These are phyloP conservation scores for Pestalotiopsis sp. DNA, from an alignment of 2,329 filamentous ascomycete species.

Conservation along the genomic window DNA sequence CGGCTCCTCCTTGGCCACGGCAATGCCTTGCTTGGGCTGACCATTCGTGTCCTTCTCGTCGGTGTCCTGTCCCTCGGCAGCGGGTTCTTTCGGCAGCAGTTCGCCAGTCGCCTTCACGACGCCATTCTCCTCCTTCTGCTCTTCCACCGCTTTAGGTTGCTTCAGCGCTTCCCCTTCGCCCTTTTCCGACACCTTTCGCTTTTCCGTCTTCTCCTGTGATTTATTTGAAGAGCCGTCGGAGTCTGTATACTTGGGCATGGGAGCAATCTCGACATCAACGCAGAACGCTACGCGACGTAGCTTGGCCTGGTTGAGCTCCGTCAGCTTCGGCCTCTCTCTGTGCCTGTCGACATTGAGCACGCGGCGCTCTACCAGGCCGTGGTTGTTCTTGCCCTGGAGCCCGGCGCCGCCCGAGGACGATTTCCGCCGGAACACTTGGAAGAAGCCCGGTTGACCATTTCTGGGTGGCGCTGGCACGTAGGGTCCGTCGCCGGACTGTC, in stretches of 20 bases:
- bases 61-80: constrained; percentile 34
- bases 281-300: constrained; percentile 90
- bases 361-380: constrained; percentile 76
- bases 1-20: constrained; percentile 32
- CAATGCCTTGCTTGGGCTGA: constrained; percentile 23
- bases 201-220: constrained; percentile 56
- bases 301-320: constrained; percentile 79
- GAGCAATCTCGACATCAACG: constrained; percentile 95
- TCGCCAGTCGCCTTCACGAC: constrained; percentile 45
- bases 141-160: constrained; percentile 60
- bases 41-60: constrained; percentile 21
- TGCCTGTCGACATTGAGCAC: constrained; percentile 84
- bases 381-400: constrained; percentile 52
- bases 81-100: constrained; percentile 38
- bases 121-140: constrained; percentile 54
- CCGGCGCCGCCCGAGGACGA: constrained; percentile 65
- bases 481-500: constrained; percentile 61
- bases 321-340: constrained; percentile 76
- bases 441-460: constrained; percentile 67
- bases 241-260: constrained; percentile 77
- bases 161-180: constrained; percentile 77
- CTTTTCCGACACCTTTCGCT: constrained; percentile 67
- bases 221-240: constrained; percentile 52
- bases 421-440: constrained; percentile 80
- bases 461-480: constrained; percentile 78